These are phyloP conservation scores for Pisolithus marmoratus DNA, from an alignment of 768 basidiomycete species.

Conservation along the genomic window DNA sequence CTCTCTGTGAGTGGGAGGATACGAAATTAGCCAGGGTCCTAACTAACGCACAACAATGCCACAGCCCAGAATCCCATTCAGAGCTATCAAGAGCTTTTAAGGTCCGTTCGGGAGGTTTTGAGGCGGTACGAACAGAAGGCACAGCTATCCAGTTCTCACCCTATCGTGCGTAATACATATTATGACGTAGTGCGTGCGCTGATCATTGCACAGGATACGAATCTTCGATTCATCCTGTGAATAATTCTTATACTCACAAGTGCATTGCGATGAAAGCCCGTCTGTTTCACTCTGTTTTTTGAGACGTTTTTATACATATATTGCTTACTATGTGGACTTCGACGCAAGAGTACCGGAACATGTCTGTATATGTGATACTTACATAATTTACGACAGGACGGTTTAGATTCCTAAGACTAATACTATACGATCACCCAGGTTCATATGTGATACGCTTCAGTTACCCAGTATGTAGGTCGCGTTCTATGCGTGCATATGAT, in stretches of 20 bases:
- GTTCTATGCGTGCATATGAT: no score
- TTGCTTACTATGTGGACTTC: no score
- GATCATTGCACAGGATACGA: conserved; percentile 18
- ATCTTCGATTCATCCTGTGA: conserved; percentile 27
- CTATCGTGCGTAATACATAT: conserved; percentile 37
- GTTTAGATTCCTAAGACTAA: no score
- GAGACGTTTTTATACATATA: no score
- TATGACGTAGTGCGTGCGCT: background rate
- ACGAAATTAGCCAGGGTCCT: background rate
- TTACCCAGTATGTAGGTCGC: no score
- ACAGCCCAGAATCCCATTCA: conserved; percentile 48
- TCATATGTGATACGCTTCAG: no score
- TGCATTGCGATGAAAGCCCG: no score
- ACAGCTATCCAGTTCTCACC: conserved; percentile 69
- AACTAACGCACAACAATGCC: background rate
- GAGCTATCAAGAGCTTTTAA: conserved; percentile 60
- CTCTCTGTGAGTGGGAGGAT: conserved; percentile 34
- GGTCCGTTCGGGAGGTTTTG: conserved; percentile 52
- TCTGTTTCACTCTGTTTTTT: no score
- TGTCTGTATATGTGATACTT: no score
- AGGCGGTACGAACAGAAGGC: conserved; percentile 64
- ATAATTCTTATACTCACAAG: background rate
- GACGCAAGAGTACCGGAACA: no score
- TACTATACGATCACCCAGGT: no score
- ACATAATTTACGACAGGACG: no score